Evolutionary conservation across 495 filamentous ascomycete genomes (phyloP).

Genomic region (Aspergillus panamensis): DNA sequence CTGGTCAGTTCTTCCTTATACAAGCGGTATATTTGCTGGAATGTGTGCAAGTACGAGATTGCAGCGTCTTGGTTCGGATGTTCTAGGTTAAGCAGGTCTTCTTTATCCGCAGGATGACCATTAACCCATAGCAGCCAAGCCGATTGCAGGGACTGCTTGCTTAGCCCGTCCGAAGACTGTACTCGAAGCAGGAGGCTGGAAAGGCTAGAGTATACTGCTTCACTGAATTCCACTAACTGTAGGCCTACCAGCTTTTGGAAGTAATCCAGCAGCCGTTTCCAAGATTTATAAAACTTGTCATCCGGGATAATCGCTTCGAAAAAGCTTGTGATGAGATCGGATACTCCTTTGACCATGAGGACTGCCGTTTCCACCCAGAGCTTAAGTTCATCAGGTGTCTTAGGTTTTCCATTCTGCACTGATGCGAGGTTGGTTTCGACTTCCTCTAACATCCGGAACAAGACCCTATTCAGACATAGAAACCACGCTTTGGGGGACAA

Average conservation of each 20-base stretch:
- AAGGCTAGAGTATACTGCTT: conserved; percentile 66
- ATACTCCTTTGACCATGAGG: conserved; percentile 66
- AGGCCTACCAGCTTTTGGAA: conserved; percentile 59
- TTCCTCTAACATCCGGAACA: conserved; percentile 68
- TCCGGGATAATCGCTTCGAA: conserved; percentile 58
- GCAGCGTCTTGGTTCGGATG: conserved; percentile 70
- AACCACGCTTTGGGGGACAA: conserved; percentile 78
- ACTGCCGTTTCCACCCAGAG: conserved; percentile 77
- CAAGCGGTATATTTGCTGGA: conserved; percentile 79
- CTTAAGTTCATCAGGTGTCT: conserved; percentile 32
- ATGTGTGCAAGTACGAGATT: conserved; percentile 70
- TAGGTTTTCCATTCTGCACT: conserved; percentile 24
- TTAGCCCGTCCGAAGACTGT: conserved; percentile 44
- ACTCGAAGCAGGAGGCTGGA: conserved; percentile 61
- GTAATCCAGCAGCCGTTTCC: conserved; percentile 65
- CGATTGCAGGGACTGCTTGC: conserved; percentile 54
- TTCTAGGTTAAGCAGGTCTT: conserved; percentile 43
- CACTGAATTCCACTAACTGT: conserved; percentile 63
- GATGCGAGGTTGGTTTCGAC: conserved; percentile 30
- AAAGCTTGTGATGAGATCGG: conserved; percentile 64
- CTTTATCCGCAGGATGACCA: conserved; percentile 52
- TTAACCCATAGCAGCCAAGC: conserved; percentile 73
- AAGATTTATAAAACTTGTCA: conserved; percentile 57
- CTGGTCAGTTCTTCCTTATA: conserved; percentile 60
- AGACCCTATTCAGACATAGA: conserved; percentile 72